A percentile compares a stretch with the other conserved stretches of the same genome.
These are phyloP conservation scores for Brassica juncea DNA, from an alignment of 345 rosid genomes.

Conservation along the genomic window DNA sequence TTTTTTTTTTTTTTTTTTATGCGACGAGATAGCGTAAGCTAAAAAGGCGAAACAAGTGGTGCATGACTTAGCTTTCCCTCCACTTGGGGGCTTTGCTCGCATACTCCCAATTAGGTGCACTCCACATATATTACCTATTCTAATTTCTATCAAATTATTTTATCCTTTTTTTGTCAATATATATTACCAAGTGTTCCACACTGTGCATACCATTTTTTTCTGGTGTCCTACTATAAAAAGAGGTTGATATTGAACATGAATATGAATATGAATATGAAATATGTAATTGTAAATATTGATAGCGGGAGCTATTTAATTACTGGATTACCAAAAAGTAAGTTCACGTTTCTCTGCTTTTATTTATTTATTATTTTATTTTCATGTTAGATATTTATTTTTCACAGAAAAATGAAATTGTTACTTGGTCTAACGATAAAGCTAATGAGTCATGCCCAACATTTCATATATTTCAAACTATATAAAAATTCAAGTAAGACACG, in stretches of 20 bases:
- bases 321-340: background rate
- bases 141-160: background rate
- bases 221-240: background rate
- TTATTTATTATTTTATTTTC: background rate
- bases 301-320: background rate
- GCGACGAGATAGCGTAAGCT: constrained; percentile 15
- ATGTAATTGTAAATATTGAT: background rate
- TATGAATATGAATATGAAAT: background rate
- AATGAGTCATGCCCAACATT: constrained; percentile 13
- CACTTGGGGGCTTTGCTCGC: constrained; percentile 1
- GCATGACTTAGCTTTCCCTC: constrained; percentile 26
- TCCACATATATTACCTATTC: constrained; percentile 11
- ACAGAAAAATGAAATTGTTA: background rate
- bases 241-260: background rate
- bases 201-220: background rate
- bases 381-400: background rate
- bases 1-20: no score
- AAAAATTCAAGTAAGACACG: constrained; percentile 2
- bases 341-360: background rate
- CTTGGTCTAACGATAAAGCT: constrained; percentile 16
- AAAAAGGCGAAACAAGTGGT: constrained; percentile 30
- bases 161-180: background rate
- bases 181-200: background rate
- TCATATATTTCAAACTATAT: background rate
- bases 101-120: constrained; percentile 7